A percentile compares a stretch with the other conserved stretches of the same genome.
Evolutionary conservation across 805 yeast genomes (phyloP).

Genomic region (Hanseniaspora thailandica): DNA sequence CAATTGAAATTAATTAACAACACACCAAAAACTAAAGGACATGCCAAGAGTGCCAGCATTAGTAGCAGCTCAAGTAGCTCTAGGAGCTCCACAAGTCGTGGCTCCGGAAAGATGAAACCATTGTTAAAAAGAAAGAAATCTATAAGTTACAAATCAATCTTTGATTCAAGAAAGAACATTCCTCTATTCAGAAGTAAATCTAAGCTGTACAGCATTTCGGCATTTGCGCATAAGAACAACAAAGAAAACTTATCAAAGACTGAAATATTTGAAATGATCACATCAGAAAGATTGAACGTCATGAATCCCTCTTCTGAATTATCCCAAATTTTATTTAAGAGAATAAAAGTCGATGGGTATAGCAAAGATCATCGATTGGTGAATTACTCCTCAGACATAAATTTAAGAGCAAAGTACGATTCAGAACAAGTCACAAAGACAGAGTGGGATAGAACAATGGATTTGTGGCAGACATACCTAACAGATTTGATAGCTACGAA

Average conservation of each 20-base stretch:
- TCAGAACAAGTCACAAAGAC: not conserved
- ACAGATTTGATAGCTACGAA: not conserved
- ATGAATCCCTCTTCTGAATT: not conserved
- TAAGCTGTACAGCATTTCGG: not conserved
- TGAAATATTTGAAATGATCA: not conserved
- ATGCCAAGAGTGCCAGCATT: not conserved
- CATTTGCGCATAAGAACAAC: not conserved
- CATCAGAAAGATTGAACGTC: not conserved
- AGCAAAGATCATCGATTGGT: not conserved
- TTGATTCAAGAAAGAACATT: not conserved
- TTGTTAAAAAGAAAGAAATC: constrained; percentile 5
- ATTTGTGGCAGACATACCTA: constrained; percentile 5
- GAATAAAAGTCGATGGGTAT: not conserved
- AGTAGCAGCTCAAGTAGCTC: not conserved
- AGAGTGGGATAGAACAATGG: not conserved
- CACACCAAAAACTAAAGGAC: not conserved
- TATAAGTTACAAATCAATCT: not conserved
- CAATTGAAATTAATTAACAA: not conserved
- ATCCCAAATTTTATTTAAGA: not conserved
- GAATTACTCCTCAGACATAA: constrained; percentile 7
- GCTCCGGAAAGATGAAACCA: not conserved
- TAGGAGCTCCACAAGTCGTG: not conserved
- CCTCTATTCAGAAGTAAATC: constrained; percentile 8
- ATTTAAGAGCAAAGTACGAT: constrained; percentile 4
- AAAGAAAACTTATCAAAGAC: not conserved